Base-by-base conservation (phyloP, 306 rosid species). In the Medicago lupulina region DNA sequence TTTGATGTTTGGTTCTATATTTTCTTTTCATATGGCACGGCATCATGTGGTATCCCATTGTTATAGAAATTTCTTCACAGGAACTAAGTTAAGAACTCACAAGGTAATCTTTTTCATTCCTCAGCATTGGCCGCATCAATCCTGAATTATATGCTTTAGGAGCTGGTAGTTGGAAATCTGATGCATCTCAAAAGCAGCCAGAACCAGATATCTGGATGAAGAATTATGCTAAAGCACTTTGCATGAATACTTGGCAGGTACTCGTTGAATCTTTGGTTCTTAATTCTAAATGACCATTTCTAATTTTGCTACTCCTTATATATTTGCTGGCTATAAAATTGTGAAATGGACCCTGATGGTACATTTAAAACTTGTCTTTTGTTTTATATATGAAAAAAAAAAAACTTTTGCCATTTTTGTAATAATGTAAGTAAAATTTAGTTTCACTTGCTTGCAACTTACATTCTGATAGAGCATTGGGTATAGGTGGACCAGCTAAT, bases 221-320 rank as follows among this genome's bases (percentile, higher is more conserved):
- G 71, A 86, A 87, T 89, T 92, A 94, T 79, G 96, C 81, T 68
- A 90, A 90, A 62, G 83, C 80, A 17, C 88, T 94, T 21, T 94
- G 98, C 81, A 87, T 88, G 69, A 94, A 94, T 88, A 82, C 97
- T 76, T 94, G 98, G 98, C 97, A 94, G 98, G 98, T 94, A 78
- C 70, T 19, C 17, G 74, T 49, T 60, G 64, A 77, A 70, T 65
- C 66, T 57, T 70, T 1, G 47, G 62, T 67, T 80, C 38, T 47
- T 50, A 34, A 63, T 74, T 73, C 19, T 44, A 17, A 43, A 9
- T 63, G 31, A 14, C 46, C 39, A 11, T 78, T 76, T 80, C 53
- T 61, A 46, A 53, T 16, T 21, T 76, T 67, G 64, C 38, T 28
- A 49, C 62, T 38, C 8, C 3, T 14, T 23, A 6, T 57, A 17